Evolutionary conservation across 805 yeast species (phyloP), one percentile per base, ranked within the genome.

Genomic region (Kodamaea laetipori): DNA sequence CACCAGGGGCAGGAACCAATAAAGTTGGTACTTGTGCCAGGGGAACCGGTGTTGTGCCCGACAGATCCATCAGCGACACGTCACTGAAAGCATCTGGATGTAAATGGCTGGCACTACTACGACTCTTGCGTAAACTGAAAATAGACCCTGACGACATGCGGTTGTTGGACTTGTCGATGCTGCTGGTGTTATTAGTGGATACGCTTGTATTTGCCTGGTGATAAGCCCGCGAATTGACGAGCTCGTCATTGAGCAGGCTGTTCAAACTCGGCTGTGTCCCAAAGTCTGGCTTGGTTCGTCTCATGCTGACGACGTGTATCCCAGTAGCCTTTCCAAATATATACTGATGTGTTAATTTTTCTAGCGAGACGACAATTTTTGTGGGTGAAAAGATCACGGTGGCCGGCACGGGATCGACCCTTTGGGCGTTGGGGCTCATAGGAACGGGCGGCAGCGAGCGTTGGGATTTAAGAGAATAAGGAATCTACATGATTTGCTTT

Each of bases 61-160:
- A n/a, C n/a, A 24, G 52, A 45, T 70, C 74, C 15, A 52, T 43
- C 24, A 66, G 63, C 7, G 69, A 62, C 9, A 49, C 41, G 45
- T 69, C 73, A 45, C 64, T 59, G 35, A 28, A 37, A 37, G 51
- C 53, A 19, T 62, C 65, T 4, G 34, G 34, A 24, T 45, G 36
- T 21, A 45, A 19, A 36, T 47, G 46, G 26, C 49, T 38, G 9
- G 34, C 34, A 15, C 34, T 30, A 18, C 48, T 50, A n/a, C 45
- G 55, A 45, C 49, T 51, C 45, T 66, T 69, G 27, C 70, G 54
- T 31, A 68, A 51, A 45, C 69, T 63, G 51, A 71, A 71, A 17
- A 69, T 60, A 23, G 71, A 63, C 25, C 66, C 58, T 6, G 71
- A 54, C 24, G 69, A 63, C 38, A 57, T 60, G 39, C 73, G 52